A percentile compares a stretch with the other conserved stretches of the same genome.
Evolutionary conservation across 2,329 filamentous ascomycete species (phyloP).

Genomic region (Elsinoe batatas): DNA sequence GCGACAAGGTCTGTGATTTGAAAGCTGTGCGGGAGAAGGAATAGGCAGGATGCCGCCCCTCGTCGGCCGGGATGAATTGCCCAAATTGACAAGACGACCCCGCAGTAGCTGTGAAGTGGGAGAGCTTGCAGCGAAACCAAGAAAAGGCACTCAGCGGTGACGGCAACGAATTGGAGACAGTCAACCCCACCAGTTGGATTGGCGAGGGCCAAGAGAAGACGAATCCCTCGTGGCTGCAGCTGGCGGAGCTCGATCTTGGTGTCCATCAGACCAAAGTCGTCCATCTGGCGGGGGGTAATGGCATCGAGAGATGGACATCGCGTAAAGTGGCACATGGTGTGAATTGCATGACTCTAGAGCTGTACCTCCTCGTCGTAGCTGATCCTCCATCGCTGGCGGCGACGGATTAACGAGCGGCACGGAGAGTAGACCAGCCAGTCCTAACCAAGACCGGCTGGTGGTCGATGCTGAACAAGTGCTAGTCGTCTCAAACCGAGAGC

Average conservation of each 20-base stretch:
- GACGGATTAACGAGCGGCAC: background rate
- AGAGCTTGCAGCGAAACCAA: background rate
- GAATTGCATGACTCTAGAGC: background rate
- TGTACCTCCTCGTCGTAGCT: background rate
- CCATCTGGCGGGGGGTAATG: background rate
- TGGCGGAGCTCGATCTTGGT: background rate
- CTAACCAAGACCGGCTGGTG: background rate
- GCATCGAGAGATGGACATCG: background rate
- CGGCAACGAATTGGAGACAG: background rate
- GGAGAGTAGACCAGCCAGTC: background rate
- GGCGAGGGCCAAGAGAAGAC: slow-evolving; percentile 3
- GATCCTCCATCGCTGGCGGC: background rate
- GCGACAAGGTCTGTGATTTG: background rate
- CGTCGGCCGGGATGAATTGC: slow-evolving; percentile 7
- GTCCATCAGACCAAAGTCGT: background rate
- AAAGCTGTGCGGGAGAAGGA: background rate
- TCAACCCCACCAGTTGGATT: slow-evolving; percentile 9
- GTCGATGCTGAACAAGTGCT: background rate
- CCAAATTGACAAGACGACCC: slow-evolving; percentile 2
- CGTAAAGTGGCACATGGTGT: background rate
- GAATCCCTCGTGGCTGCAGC: background rate
- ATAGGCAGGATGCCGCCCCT: background rate
- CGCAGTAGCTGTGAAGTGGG: background rate
- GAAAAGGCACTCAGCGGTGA: background rate
- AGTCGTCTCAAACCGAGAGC: background rate